Evolutionary conservation across 768 basidiomycete species (phyloP), one percentile per base, ranked within the genome.

Genomic region (Termitomyces sp.): DNA sequence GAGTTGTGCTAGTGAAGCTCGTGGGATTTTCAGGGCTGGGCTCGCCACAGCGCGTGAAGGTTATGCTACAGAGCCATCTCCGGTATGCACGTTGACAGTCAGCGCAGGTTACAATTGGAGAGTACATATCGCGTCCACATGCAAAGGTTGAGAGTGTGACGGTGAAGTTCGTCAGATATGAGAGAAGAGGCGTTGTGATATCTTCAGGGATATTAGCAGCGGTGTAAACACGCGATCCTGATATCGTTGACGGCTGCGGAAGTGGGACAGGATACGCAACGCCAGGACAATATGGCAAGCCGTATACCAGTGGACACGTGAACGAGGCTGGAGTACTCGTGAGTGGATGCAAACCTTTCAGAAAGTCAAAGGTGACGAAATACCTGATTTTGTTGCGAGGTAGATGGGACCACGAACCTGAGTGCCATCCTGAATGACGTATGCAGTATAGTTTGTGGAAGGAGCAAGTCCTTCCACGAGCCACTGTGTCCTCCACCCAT

Each of bases 91-190:
- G 68, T 60, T 86, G 81, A 63, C 92, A 94, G 67, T 89, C 86
- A 14, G 80, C 76, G 64, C 93, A 95, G 3, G 83, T 81, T 28
- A 89, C 82, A 21, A 93, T 69, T 0, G 88, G 87, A 6, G 89
- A 92, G 71, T 92, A 95, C 54, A 75, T 65, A 65, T 93, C 91
- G 30, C 89, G 80, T 17, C 89, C 89, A 66, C 93, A 94, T 1
- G 90, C 81, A 58, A 85, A 82, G 3, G 87, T 88, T 33, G 80
- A 77, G 9, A 95, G 81, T 19, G 82, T 78, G 1, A 78, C 77
- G 1, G 90, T 87, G 69, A 94, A 92, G 70, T 91, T 91, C 49
- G 83, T 69, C 60, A 94, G 69, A 57, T 80, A 82, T 23, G 76
- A 71, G 43, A 85, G 63, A 43, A 92, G 76, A 7, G 80, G 78